A percentile compares a stretch with the other conserved stretches of the same genome.
These are phyloP conservation scores for Fusarium sp. DNA, from an alignment of 2,329 filamentous ascomycete species.

Conservation along the genomic window DNA sequence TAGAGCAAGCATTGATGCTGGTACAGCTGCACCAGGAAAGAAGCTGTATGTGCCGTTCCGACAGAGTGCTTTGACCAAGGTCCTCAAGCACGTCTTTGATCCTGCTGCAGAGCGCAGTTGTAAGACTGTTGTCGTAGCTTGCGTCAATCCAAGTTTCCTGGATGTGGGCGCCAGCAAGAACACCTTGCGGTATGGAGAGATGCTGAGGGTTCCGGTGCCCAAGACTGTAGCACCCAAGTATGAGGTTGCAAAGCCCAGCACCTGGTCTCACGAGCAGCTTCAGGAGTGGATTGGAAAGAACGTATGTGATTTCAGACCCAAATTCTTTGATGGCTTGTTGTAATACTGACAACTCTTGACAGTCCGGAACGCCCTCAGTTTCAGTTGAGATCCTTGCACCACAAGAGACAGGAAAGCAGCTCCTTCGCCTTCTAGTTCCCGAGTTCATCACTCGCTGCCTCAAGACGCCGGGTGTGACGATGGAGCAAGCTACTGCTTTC, in stretches of 20 bases:
- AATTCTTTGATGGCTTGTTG: not conserved
- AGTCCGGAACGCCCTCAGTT: conserved; percentile 56
- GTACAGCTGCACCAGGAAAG: conserved; percentile 38
- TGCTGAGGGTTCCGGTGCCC: conserved; percentile 56
- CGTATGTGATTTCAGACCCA: conserved; percentile 37
- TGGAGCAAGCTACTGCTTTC: conserved; percentile 56
- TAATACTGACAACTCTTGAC: not conserved
- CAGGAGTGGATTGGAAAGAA: conserved; percentile 55
- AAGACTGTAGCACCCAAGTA: conserved; percentile 37
- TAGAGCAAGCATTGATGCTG: conserved; percentile 52
- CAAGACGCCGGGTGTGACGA: conserved; percentile 49
- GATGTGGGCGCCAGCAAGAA: conserved; percentile 61
- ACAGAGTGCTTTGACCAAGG: conserved; percentile 60
- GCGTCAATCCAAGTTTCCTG: conserved; percentile 59
- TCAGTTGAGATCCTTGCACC: conserved; percentile 52
- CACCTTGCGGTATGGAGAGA: conserved; percentile 61
- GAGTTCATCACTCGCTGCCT: conserved; percentile 57
- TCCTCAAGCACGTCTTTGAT: conserved; percentile 63
- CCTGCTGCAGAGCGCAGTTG: conserved; percentile 52
- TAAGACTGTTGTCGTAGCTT: conserved; percentile 60
- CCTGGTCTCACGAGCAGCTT: conserved; percentile 55
- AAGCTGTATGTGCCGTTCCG: conserved; percentile 59
- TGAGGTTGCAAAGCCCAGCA: conserved; percentile 47
- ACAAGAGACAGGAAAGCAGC: conserved; percentile 54
- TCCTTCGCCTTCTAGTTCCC: conserved; percentile 53